Evolutionary conservation across 495 filamentous ascomycete genomes (phyloP).

Genomic region (Emericellopsis terricola): DNA sequence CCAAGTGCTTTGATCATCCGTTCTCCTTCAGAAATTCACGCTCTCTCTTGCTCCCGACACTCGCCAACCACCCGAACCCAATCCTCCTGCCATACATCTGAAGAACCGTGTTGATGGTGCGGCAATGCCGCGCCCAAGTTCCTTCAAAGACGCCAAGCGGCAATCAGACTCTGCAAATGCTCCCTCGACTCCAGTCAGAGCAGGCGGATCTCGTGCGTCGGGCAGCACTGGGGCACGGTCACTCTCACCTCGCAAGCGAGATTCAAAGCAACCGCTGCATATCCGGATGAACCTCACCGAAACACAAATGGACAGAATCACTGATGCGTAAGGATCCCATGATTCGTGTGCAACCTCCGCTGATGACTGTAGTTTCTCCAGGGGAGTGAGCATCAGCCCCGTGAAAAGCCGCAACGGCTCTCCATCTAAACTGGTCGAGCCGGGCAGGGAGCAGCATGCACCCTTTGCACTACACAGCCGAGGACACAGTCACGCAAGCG

Average conservation of each 20-base stretch:
- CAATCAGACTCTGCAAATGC: not conserved
- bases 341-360: no score
- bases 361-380: not conserved
- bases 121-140: no score
- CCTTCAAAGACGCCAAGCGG: not conserved
- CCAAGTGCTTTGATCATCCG: no score
- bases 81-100: no score
- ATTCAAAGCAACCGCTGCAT: constrained; percentile 2
- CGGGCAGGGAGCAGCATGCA: not conserved
- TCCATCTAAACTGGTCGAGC: no score
- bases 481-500: not conserved
- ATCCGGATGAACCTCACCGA: constrained; percentile 12
- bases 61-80: no score
- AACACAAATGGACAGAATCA: constrained; percentile 8
- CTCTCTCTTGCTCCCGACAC: no score
- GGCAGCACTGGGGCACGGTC: not conserved
- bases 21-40: no score
- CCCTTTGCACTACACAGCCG: not conserved
- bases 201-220: not conserved
- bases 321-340: constrained; percentile 7
- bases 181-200: not conserved
- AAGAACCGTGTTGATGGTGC: no score
- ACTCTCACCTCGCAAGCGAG: not conserved
- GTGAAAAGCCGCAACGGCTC: no score
- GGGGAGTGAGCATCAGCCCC: not conserved